phyloP scores from a whole-genome alignment of 306 rosid genomes.

The Astragalus membranaceus region DNA sequence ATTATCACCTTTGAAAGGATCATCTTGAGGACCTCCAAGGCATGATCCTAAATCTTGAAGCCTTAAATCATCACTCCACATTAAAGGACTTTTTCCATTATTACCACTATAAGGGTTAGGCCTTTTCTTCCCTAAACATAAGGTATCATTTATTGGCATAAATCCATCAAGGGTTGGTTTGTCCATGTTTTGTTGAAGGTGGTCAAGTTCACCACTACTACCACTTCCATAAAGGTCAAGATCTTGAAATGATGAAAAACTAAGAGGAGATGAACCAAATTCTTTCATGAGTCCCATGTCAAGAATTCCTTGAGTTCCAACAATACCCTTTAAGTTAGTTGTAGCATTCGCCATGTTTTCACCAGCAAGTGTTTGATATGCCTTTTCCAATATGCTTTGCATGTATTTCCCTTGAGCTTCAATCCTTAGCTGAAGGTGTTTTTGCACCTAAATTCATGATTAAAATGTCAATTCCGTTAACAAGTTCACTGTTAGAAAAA shows the following conservation, averaged over 20 bases:
- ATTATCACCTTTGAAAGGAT: constrained; percentile 56
- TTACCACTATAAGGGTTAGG: constrained; percentile 46
- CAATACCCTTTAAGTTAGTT: constrained; percentile 41
- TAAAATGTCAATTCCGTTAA: too few species aligned
- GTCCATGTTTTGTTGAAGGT: constrained; percentile 55
- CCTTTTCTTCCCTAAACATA: constrained; percentile 68
- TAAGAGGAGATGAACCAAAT: constrained; percentile 62
- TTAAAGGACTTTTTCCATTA: constrained; percentile 75
- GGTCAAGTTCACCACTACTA: constrained; percentile 49
- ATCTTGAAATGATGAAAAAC: constrained; percentile 83
- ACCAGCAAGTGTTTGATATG: constrained; percentile 97
- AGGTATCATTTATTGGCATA: constrained; percentile 30
- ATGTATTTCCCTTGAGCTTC: constrained; percentile 99
- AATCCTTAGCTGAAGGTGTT: constrained; percentile 89
- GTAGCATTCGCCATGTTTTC: constrained; percentile 65
- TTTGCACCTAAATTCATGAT: constrained; percentile 27
- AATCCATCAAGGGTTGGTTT: constrained; percentile 52
- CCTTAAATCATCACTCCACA: constrained; percentile 89
- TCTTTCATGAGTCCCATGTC: constrained; percentile 70
- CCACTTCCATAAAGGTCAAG: constrained; percentile 65
- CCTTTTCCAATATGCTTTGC: constrained; percentile 97
- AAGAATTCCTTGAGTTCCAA: constrained; percentile 38
- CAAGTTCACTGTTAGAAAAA: too few species aligned
- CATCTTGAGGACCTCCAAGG: constrained; percentile 38
- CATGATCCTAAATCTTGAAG: constrained; percentile 85